Evolutionary conservation across 75 land plant genomes (phyloP).

Genomic region (Pinus tabuliformis): DNA sequence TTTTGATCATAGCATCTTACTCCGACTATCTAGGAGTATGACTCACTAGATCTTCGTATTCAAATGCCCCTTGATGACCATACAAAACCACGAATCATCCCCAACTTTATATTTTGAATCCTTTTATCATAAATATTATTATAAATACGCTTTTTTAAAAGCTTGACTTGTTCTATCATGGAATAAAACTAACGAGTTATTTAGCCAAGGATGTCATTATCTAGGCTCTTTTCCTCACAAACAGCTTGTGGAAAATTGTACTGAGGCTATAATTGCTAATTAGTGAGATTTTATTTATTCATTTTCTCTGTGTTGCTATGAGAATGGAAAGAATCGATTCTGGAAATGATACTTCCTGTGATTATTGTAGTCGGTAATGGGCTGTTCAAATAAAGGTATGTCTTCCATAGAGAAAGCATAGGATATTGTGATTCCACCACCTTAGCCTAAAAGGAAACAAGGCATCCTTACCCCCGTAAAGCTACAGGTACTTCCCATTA

Average conservation of each 20-base stretch:
- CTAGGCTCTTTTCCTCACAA: too few relatives aligned
- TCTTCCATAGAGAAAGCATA: constrained; percentile 17
- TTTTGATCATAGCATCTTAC: too few relatives aligned
- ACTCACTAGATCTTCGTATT: too few relatives aligned
- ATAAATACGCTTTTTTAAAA: too few relatives aligned
- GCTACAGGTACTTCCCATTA: constrained; percentile 12
- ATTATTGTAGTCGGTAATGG: constrained; percentile 46
- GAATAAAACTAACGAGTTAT: too few relatives aligned
- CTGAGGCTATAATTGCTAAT: neutral
- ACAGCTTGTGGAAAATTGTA: neutral
- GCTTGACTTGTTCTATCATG: too few relatives aligned
- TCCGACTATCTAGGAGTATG: too few relatives aligned
- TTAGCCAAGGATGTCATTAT: too few relatives aligned
- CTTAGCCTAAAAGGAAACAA: constrained; percentile 85
- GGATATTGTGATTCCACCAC: constrained; percentile 85
- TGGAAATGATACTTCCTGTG: neutral
- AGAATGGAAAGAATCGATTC: neutral
- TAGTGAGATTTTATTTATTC: neutral
- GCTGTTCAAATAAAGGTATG: constrained; percentile 21
- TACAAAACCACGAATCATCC: too few relatives aligned
- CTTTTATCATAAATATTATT: too few relatives aligned
- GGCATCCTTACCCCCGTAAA: constrained; percentile 90
- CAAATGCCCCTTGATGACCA: too few relatives aligned
- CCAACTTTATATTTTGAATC: too few relatives aligned
- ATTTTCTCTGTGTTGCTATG: neutral